Base-by-base conservation (phyloP, 768 basidiomycete genomes). In the Naganishia kalamii region DNA sequence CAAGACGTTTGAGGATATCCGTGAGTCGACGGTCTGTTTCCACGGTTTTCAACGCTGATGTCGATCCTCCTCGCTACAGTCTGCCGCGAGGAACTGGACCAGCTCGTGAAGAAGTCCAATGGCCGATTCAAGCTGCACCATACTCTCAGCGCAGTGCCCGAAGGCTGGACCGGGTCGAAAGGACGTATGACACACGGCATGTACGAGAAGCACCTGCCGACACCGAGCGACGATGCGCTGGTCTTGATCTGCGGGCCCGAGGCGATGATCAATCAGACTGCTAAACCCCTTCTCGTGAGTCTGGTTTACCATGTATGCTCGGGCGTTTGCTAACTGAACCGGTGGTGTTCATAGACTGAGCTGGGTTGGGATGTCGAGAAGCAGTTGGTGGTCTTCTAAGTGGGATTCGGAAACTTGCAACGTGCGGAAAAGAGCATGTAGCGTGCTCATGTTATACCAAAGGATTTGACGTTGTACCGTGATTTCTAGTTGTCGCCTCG, bases 201-300 rank as follows among this genome's bases (percentile, higher is more conserved):
- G 77, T 68, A 85, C 15, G 49, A 40, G 13, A 57, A 64, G 10
- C 75, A 82, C 67, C 71, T 85, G 33, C 84, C 84, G 13, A 10
- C 63, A 8, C 80, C 82, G 0, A 71, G 71, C 21, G 72, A 77
- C 10, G 78, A 81, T 35, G 77, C 71, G 7, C 62, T 85, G 40
- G 70, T 85, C 15, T 75, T 83, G 12, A 79, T 81, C 29, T 85
- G 85, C 67, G 85, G 84, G 0, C 85, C 85, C 0, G 78, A 78
- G 8, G 71, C 74, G 6, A 78, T 83, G 79, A 76, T 82, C 64
- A 70, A 76, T 0, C 33, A 69, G 4, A 68, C 72, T 1, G 69
- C 81, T 35, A 68, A 69, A 43, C 70, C 70, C 7, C 33, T 50
- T n/a, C 29, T 67, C 33, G 66, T 63, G 59, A 62, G 65, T 66